Evolutionary conservation across 768 basidiomycete genomes (phyloP), one percentile per base, ranked within the genome.

Genomic region (Baorangia bicolor): DNA sequence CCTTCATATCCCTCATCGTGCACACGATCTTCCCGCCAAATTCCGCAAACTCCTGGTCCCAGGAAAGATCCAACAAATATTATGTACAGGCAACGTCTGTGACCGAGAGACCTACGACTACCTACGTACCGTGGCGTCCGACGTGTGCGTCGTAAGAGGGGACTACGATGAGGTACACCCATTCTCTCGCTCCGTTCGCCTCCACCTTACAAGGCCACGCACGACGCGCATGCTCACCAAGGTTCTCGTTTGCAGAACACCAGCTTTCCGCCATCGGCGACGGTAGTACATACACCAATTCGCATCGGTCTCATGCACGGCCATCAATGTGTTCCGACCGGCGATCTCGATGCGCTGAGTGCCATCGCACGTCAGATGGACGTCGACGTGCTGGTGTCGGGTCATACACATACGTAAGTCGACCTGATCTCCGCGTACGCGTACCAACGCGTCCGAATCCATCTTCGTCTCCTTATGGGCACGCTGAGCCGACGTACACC

Each of bases 61-160:
- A 20, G 97, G 97, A 21, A 99, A 99, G 73, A 98, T 99, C 42
- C 92, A 95, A 59, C 96, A 98, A 72, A 97, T 98, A 56, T 79
- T 98, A 25, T 97, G 94, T 71, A 98, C 96, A 0, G 97, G 97
- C 44, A 98, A 98, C 69, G 88, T 98, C 23, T 95, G 93, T 72
- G 97, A 99, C 76, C 87, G 88, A 66, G 96, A 98, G 74, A 98
- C 97, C 8, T 94, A 90, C 73, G 97, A 98, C 63, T 98, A 97
- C 77, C 79, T 99, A 23, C 81, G 92, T 61, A 94, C 92, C 14
- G 90, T 99, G n/a, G 88, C 92, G 18, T 86, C 91, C 11, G 97
- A 98, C 66, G 91, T 98, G 8, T 82, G 91, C 61, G 88, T 94
- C 40, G 96, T 95, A 3, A 81, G 86, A 63, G 97, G 97, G 4